Conservation (phyloP, 345 rosid genomes). For the Euphorbia pulcherrima region DNA sequence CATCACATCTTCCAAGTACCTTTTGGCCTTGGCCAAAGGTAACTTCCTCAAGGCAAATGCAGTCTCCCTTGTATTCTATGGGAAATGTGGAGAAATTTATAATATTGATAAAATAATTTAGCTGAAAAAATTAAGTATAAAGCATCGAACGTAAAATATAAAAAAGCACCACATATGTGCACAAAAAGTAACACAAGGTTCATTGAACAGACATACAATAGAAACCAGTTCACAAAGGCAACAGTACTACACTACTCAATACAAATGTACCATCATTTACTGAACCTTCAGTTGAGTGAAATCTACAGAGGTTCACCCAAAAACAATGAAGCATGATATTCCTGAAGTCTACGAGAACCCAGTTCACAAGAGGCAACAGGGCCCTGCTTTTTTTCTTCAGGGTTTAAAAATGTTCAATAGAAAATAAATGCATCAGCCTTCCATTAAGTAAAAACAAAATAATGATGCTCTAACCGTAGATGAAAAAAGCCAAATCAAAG, state of each 20-base stretch:
- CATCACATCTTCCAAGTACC: constrained; percentile 91
- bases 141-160: not conserved
- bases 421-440: no score
- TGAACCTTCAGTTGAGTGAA: constrained; percentile 14
- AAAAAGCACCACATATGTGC: no score
- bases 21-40: constrained; percentile 85
- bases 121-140: not conserved
- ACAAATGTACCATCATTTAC: constrained; percentile 11
- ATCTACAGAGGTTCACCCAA: constrained; percentile 54
- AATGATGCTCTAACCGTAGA: no score
- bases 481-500: not conserved
- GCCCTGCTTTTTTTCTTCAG: constrained; percentile 39
- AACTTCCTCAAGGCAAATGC: constrained; percentile 82
- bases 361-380: constrained; percentile 30
- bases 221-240: no score
- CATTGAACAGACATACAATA: no score
- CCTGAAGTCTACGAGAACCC: constrained; percentile 30
- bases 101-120: not conserved
- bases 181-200: no score
- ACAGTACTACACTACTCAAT: not conserved
- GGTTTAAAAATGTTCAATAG: not conserved
- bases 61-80: constrained; percentile 88
- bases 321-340: constrained; percentile 37
- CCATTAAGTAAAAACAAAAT: not conserved
- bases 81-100: not conserved